Evolutionary conservation across 345 rosid genomes (phyloP).

Genomic region (Gynandropsis gynandra): DNA sequence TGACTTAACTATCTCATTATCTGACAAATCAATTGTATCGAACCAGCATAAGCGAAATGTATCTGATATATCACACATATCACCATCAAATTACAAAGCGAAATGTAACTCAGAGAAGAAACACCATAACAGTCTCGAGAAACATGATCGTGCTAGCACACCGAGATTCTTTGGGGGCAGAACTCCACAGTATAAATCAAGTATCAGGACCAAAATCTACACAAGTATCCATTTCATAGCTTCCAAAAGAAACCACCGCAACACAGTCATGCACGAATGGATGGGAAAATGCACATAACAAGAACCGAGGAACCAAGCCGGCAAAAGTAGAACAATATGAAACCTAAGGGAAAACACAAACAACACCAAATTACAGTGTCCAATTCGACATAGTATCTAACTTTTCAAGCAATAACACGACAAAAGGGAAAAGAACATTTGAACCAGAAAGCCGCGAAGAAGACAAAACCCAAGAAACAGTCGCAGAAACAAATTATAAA

Average conservation of each 20-base stretch:
- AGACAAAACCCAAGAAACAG: conserved; percentile 7
- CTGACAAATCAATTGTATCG: conserved; percentile 89
- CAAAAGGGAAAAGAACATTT: conserved; percentile 1
- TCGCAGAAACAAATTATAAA: conserved; percentile 3
- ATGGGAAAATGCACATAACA: not conserved
- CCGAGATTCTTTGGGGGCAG: no score
- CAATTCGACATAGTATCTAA: not conserved
- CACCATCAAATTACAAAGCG: not conserved
- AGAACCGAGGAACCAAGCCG: not conserved
- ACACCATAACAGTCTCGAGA: no score
- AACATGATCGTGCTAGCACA: no score
- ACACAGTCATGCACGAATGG: no score
- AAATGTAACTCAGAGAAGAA: not conserved
- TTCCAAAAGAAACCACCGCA: no score
- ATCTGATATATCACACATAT: not conserved
- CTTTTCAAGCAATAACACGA: not conserved
- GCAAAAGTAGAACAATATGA: not conserved
- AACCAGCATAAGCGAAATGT: conserved; percentile 18
- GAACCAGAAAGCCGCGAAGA: not conserved
- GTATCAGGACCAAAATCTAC: not conserved
- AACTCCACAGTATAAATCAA: no score
- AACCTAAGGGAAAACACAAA: conserved; percentile 3
- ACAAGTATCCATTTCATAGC: no score
- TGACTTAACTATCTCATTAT: no score
- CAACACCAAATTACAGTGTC: no score